Percentiles rank a stretch among this genome's conserved stretches.
Evolutionary conservation across 2,329 filamentous ascomycete species (phyloP).

Genomic region (Trichoderma lentiforme): DNA sequence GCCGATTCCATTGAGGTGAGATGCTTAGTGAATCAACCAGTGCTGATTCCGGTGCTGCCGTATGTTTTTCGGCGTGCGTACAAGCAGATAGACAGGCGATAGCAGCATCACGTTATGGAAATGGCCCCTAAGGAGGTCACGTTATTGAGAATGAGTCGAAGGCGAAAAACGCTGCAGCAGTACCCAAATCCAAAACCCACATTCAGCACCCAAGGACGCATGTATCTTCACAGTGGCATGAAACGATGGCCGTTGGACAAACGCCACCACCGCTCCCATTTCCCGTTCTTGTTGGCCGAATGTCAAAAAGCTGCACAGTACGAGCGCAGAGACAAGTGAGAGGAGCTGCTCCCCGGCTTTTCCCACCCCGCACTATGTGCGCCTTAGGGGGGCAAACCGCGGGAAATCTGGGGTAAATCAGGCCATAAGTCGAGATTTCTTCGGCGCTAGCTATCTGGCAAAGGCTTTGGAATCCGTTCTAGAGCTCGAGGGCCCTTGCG

Average conservation of each 20-base stretch:
- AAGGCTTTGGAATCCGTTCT: conserved; percentile 7
- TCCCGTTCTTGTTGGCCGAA: not conserved
- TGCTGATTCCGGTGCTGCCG: not conserved
- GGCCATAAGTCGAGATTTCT: conserved; percentile 11
- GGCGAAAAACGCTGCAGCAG: not conserved
- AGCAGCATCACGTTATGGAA: not conserved
- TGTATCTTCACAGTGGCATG: not conserved
- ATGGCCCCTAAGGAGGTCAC: not conserved
- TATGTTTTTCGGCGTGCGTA: not conserved
- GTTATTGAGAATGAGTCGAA: not conserved
- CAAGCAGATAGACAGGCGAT: not conserved
- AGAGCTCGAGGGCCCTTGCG: conserved; percentile 4
- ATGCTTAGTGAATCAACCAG: not conserved
- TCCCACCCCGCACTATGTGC: conserved; percentile 11
- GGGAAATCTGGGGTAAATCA: conserved; percentile 19
- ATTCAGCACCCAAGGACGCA: not conserved
- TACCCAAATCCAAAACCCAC: not conserved
- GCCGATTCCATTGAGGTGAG: not conserved
- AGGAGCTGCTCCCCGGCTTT: conserved; percentile 14
- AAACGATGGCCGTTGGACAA: not conserved
- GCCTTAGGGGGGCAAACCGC: conserved; percentile 1
- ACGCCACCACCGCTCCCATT: not conserved
- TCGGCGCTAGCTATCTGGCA: conserved; percentile 5
- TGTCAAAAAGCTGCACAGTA: not conserved
- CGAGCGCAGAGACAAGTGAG: not conserved